A percentile compares a stretch with the other conserved stretches of the same genome.
phyloP scores from a whole-genome alignment of 2,329 filamentous ascomycete species.

The Paraphoma chrysanthemicola region DNA sequence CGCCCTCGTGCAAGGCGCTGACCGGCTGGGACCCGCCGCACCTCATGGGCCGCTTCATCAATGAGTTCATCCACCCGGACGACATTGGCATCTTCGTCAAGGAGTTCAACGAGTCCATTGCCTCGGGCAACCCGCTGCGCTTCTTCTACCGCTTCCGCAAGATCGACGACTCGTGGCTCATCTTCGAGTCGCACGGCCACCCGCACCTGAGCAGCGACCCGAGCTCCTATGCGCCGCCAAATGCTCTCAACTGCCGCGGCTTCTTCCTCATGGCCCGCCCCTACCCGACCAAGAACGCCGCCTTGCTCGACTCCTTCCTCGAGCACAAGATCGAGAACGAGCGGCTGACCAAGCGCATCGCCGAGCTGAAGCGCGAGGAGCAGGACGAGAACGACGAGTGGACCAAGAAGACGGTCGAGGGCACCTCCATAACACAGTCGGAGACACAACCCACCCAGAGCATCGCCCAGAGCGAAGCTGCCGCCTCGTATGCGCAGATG shows the following conservation, averaged over 20 bases:
- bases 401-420: constrained; percentile 62
- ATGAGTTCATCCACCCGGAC: constrained; percentile 84
- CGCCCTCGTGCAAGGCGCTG: constrained; percentile 75
- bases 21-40: constrained; percentile 78
- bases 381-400: constrained; percentile 77
- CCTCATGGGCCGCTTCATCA: constrained; percentile 76
- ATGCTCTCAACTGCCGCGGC: constrained; percentile 73
- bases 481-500: constrained; percentile 62
- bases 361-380: constrained; percentile 84
- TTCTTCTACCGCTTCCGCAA: constrained; percentile 87
- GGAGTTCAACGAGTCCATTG: constrained; percentile 89
- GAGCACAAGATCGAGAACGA: constrained; percentile 98
- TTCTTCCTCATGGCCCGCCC: constrained; percentile 93
- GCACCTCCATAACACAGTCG: constrained; percentile 50
- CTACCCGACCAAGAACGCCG: constrained; percentile 87
- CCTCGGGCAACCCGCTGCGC: constrained; percentile 77
- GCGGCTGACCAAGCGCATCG: constrained; percentile 80
- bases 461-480: constrained; percentile 40
- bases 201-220: constrained; percentile 80
- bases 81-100: constrained; percentile 83
- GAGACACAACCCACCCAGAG: constrained; percentile 49
- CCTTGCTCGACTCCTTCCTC: constrained; percentile 86
- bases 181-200: constrained; percentile 93
- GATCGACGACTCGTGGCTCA: constrained; percentile 74
- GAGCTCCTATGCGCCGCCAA: constrained; percentile 68